A percentile compares a stretch with the other conserved stretches of the same genome.
These are phyloP conservation scores for Triticum dicoccoides DNA, from an alignment of 176 grass and related monocot genomes.

Conservation along the genomic window DNA sequence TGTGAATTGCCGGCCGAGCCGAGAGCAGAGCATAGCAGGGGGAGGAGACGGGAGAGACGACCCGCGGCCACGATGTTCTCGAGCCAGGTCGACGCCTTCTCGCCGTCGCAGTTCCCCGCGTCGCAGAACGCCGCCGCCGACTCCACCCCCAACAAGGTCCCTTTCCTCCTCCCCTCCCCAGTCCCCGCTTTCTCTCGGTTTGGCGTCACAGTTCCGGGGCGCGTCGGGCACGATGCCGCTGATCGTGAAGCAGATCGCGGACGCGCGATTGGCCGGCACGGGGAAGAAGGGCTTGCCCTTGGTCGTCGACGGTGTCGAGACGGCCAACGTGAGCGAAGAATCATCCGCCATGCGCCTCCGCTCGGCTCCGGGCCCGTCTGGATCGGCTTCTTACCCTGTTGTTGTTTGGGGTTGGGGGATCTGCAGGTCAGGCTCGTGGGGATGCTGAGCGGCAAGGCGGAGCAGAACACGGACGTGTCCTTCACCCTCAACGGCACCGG, in stretches of 20 bases:
- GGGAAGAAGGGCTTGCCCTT: conserved; percentile 51
- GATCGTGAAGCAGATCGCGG: conserved; percentile 78
- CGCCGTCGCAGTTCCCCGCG: conserved; percentile 38
- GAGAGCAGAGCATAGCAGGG: not conserved
- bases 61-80: conserved; percentile 18
- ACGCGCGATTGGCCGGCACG: conserved; percentile 57
- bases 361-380: no score
- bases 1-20: not conserved
- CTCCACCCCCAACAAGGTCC: conserved; percentile 37
- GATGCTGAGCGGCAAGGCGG: conserved; percentile 66
- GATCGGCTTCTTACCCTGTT: no score
- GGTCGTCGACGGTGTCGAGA: conserved; percentile 58
- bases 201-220: conserved; percentile 44
- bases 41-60: not conserved
- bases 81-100: conserved; percentile 46
- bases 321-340: conserved; percentile 40
- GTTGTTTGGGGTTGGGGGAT: not conserved
- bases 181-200: not conserved
- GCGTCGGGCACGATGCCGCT: conserved; percentile 54
- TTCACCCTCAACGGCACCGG: conserved; percentile 60
- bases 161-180: no score
- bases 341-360: no score
- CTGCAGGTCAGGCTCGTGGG: conserved; percentile 67
- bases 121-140: conserved; percentile 45
- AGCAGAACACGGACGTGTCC: conserved; percentile 55